Percentiles rank a stretch among this genome's conserved stretches.
phyloP scores from a whole-genome alignment of 2,329 filamentous ascomycete genomes.

The Arthrinium phaeospermum region DNA sequence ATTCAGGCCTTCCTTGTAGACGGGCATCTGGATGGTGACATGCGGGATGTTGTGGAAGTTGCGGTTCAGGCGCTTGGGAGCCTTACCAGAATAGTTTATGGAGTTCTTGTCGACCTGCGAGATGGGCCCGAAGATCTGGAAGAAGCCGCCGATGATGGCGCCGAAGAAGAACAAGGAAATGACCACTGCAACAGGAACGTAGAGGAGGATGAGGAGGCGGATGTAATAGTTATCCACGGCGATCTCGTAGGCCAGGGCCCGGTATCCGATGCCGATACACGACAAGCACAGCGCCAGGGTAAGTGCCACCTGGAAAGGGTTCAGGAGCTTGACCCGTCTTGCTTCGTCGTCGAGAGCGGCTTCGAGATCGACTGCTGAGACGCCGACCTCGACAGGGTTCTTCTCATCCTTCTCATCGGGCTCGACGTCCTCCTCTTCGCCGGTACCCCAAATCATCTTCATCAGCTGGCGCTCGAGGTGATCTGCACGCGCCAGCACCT shows the following conservation, averaged over 20 bases:
- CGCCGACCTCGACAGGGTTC: conserved; percentile 41
- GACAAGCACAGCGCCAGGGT: conserved; percentile 58
- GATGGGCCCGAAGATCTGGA: conserved; percentile 58
- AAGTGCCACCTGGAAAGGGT: conserved; percentile 56
- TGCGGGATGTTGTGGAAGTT: conserved; percentile 50
- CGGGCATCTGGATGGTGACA: conserved; percentile 56
- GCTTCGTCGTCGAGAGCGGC: conserved; percentile 46
- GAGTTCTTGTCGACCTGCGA: conserved; percentile 51
- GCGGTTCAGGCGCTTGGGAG: conserved; percentile 45
- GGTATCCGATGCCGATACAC: conserved; percentile 63
- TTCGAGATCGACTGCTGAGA: conserved; percentile 49
- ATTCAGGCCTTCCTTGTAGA: conserved; percentile 55
- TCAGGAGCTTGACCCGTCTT: conserved; percentile 59
- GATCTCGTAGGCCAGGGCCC: conserved; percentile 59
- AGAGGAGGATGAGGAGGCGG: conserved; percentile 59
- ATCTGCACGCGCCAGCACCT: conserved; percentile 57
- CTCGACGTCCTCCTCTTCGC: conserved; percentile 46
- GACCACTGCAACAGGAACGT: conserved; percentile 62
- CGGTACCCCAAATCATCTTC: conserved; percentile 61
- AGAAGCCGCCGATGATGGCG: conserved; percentile 54
- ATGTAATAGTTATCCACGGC: conserved; percentile 57
- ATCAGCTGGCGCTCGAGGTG: conserved; percentile 60
- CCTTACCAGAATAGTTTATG: conserved; percentile 50
- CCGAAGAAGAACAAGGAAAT: conserved; percentile 58
- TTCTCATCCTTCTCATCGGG: conserved; percentile 47